Evolutionary conservation across 805 yeast species (phyloP).

Genomic region (Starmerella roubikii): DNA sequence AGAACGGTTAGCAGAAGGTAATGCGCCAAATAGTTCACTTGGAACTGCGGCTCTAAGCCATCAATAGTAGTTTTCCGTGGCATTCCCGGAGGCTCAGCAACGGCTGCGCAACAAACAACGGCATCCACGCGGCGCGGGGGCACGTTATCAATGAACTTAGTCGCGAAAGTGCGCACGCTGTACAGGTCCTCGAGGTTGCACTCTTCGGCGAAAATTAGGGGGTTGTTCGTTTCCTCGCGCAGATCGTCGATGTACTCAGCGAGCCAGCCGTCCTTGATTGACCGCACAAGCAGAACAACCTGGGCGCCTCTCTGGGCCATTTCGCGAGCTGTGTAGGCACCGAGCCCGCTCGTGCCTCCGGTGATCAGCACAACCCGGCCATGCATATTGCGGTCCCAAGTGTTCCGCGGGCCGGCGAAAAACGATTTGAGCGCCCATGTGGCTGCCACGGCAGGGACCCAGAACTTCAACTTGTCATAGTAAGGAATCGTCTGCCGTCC

Average conservation of each 20-base stretch:
- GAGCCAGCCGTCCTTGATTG: constrained; percentile 56
- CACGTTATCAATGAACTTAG: constrained; percentile 80
- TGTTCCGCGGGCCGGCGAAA: constrained; percentile 65
- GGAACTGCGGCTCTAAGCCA: constrained; percentile 78
- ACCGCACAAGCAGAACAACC: constrained; percentile 54
- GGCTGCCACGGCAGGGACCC: constrained; percentile 40
- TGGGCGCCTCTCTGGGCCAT: constrained; percentile 80
- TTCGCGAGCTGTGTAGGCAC: constrained; percentile 60
- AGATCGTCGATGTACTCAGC: constrained; percentile 68
- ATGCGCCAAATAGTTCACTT: constrained; percentile 68
- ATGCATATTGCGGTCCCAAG: constrained; percentile 87
- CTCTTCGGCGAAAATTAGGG: constrained; percentile 76
- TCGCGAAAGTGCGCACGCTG: constrained; percentile 78
- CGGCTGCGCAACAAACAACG: constrained; percentile 76
- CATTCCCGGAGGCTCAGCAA: constrained; percentile 54
- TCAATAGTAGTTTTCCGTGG: constrained; percentile 56
- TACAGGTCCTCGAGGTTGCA: constrained; percentile 66
- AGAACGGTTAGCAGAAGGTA: constrained; percentile 67
- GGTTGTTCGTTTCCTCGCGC: constrained; percentile 54
- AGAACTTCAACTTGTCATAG: constrained; percentile 41
- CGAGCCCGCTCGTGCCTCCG: constrained; percentile 93
- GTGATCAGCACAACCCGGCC: constrained; percentile 52
- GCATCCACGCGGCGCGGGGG: constrained; percentile 91
- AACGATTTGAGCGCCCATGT: constrained; percentile 49
- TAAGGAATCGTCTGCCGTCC: constrained; percentile 71